Conservation (phyloP, 2,329 filamentous ascomycete genomes). For the Trichoderma sp. region DNA sequence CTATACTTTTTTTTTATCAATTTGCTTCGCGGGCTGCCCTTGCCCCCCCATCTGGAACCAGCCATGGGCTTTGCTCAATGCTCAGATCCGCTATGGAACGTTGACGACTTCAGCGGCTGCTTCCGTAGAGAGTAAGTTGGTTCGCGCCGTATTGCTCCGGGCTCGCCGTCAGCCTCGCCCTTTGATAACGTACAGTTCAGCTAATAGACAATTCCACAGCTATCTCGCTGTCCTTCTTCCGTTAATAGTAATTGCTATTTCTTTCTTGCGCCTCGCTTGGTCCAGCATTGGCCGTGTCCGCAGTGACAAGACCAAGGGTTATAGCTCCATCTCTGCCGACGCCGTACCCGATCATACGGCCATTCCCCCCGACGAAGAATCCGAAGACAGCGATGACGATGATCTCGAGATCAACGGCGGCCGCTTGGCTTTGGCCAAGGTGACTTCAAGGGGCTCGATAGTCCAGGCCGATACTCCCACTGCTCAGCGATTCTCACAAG, state of each 20-base stretch:
- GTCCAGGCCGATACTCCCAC: slow-evolving; percentile 73
- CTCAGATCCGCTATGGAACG: slow-evolving; percentile 57
- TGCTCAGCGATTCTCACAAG: slow-evolving; percentile 66
- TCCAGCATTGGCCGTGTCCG: slow-evolving; percentile 55
- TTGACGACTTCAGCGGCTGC: slow-evolving; percentile 62
- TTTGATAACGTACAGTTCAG: not conserved
- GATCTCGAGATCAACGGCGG: slow-evolving; percentile 58
- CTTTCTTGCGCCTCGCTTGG: slow-evolving; percentile 62
- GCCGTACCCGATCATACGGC: slow-evolving; percentile 48
- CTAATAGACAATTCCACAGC: slow-evolving; percentile 24
- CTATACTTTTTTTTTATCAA: not conserved
- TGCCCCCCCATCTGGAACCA: not conserved
- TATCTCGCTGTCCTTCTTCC: slow-evolving; percentile 70
- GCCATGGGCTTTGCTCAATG: slow-evolving; percentile 49
- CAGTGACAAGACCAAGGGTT: slow-evolving; percentile 51
- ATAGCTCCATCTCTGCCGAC: slow-evolving; percentile 52
- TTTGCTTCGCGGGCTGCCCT: not conserved
- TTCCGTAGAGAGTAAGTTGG: slow-evolving; percentile 65
- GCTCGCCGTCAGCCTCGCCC: not conserved
- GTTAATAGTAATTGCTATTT: slow-evolving; percentile 65
- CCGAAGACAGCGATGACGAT: slow-evolving; percentile 51
- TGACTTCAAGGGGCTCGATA: slow-evolving; percentile 59
- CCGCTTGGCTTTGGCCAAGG: slow-evolving; percentile 56
- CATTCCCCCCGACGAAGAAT: slow-evolving; percentile 47
- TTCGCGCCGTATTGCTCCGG: not conserved